Base-by-base conservation (phyloP, 306 rosid genomes). In the Lathyrus sativus region DNA sequence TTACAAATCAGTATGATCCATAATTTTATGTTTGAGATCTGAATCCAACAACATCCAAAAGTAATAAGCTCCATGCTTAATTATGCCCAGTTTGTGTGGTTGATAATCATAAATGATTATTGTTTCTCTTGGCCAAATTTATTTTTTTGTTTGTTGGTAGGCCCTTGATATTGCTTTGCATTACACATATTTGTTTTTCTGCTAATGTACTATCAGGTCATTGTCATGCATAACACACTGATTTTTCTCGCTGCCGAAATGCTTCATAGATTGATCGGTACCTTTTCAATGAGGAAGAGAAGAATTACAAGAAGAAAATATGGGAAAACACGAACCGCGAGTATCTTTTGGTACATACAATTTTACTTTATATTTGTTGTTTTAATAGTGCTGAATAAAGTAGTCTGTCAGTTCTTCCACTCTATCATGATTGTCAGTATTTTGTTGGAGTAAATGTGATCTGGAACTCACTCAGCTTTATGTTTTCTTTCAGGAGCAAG, bases 281-380 rank as follows among this genome's bases (percentile, higher is more conserved):
- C 76, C 83, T 88, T 55, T 68, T 76, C 73, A 82, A 76, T 18
- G 88, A 84, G 77, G 82, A 76, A 62, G 91, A 83, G 80, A 86
- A 18, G 50, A 65, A 15, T 6, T 79, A 56, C 75, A 89, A 82
- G 79, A 86, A 77, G 78, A 79, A 80, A 18, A 81, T 82, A 41
- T 86, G 96, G 96, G 91, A 89, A 70, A 73, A 79, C 61, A 51
- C 79, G 54, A 84, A 89, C 73, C 65, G 76, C 65, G 86, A 80
- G 82, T 84, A 82, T 80, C 79, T 86, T 53, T 78, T 76, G 96
- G 96, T 89, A 55, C 28, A 41, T 13, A 28, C 48, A 53, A 19
- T 61, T 62, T 42, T 60, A 62, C 65, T 43, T 10, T 8, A 39
- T 50, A 67, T 43, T 24, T 37, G 33, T 19, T 53, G 49, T 65